Evolutionary conservation across 805 yeast species (phyloP), one percentile per base, ranked within the genome.

Genomic region (Zygosaccharomyces pseudorouxii): DNA sequence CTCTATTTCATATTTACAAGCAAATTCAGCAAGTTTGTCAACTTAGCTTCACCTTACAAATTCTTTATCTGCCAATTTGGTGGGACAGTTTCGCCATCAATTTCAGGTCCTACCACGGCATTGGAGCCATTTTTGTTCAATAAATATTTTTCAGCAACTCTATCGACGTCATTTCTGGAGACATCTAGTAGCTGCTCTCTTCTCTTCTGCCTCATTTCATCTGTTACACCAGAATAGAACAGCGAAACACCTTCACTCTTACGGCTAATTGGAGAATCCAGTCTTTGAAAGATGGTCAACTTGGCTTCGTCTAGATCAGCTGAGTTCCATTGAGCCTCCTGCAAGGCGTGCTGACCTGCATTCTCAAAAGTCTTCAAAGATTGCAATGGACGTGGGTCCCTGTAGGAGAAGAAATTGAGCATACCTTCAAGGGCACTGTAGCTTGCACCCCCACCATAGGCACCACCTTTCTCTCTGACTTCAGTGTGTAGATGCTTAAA

Each of bases 381-480:
- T 54, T 80, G 78, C 33, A 76, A 62, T 0, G 97, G 88, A 54
- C 87, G 84, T 14, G 99, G 99, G 65, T 93, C 99, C 57, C 99
- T 78, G 71, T 92, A 93, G 0, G 98, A 89, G 69, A 85, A 93
- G 69, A 76, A 89, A 29, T 86, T 78, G 59, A 92, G 80, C 2
- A 82, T 58, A 0, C 97, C 98, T 44, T 86, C 88, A 19, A 87
- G 63, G 0, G 92, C 89, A 63, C 84, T 86, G 64, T 83, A 93
- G 6, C 78, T 70, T 4, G 95, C 86, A 3, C 99, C 99, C 5
- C 96, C 98, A 6, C 99, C 99, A 63, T 93, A 93, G 0, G 99
- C 99, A 50, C 99, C 99, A 49, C 96, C 96, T 60, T 92, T 81
- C 63, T 93, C 99, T 55, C 99, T 79, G 33, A 93, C 81, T 54